Conservation (phyloP, 1,284 basidiomycete genomes). For the Boletus holoroseus region DNA sequence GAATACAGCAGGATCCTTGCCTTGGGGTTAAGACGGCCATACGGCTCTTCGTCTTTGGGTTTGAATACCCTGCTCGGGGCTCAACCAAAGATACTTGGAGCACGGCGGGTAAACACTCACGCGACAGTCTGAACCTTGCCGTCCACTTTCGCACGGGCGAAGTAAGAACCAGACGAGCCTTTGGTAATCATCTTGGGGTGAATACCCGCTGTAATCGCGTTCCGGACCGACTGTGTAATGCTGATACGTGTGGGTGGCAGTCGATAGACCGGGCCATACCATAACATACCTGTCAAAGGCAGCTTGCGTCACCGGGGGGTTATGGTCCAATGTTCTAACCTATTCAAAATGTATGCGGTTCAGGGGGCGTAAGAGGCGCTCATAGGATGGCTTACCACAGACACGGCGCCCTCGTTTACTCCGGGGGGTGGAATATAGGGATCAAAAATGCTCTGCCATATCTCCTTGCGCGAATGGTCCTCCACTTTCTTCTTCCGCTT, state of each 20-base stretch:
- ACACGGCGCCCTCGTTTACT: slow-evolving; percentile 21
- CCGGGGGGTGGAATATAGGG: slow-evolving; percentile 35
- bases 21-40: slow-evolving; percentile 79
- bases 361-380: slow-evolving; percentile 1
- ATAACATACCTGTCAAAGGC: slow-evolving; percentile 61
- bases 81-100: slow-evolving; percentile 2
- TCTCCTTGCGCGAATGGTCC: slow-evolving; percentile 60
- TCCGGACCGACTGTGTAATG: slow-evolving; percentile 58
- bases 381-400: slow-evolving; percentile 18
- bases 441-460: slow-evolving; percentile 76
- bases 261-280: background rate
- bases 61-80: slow-evolving; percentile 66
- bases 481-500: slow-evolving; percentile 75
- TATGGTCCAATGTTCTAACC: slow-evolving; percentile 75
- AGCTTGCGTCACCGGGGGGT: slow-evolving; percentile 63
- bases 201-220: slow-evolving; percentile 67
- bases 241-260: slow-evolving; percentile 34
- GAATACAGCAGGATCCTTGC: slow-evolving; percentile 31
- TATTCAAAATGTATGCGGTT: slow-evolving; percentile 24
- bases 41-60: slow-evolving; percentile 86
- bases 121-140: slow-evolving; percentile 71
- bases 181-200: slow-evolving; percentile 87
- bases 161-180: slow-evolving; percentile 84
- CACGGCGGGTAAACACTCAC: slow-evolving; percentile 41
- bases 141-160: slow-evolving; percentile 70